Percentiles rank a stretch among this genome's conserved stretches.
phyloP scores from a whole-genome alignment of 495 filamentous ascomycete species.

The Wilcoxina mikolae region DNA sequence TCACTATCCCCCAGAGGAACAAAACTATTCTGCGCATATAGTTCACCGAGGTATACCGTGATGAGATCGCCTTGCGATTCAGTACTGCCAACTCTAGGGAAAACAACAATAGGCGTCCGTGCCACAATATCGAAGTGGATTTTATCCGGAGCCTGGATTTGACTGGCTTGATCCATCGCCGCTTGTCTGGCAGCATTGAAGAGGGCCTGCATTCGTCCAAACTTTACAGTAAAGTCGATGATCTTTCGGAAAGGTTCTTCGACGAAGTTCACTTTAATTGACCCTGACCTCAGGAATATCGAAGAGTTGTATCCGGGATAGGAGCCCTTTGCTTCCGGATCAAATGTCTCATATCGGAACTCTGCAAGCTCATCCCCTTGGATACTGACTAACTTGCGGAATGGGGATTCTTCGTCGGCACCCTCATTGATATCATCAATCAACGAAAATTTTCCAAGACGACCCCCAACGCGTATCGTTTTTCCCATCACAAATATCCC shows the following conservation, averaged over 20 bases:
- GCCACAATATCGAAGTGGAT: conserved; percentile 88
- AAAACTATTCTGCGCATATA: conserved; percentile 90
- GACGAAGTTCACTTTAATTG: conserved; percentile 88
- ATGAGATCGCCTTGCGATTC: conserved; percentile 46
- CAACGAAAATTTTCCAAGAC: conserved; percentile 71
- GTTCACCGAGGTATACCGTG: conserved; percentile 89
- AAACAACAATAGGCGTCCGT: conserved; percentile 89
- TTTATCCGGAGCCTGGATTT: conserved; percentile 76
- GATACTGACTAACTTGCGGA: conserved; percentile 81
- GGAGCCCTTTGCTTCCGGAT: conserved; percentile 45
- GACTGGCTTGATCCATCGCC: conserved; percentile 83
- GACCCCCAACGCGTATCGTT: conserved; percentile 71
- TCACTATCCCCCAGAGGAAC: conserved; percentile 61
- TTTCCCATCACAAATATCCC: conserved; percentile 74
- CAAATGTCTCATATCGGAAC: conserved; percentile 93
- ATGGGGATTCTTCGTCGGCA: conserved; percentile 58
- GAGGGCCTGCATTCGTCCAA: conserved; percentile 97
- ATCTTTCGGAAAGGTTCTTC: conserved; percentile 98
- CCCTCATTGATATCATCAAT: conserved; percentile 92
- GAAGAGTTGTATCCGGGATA: conserved; percentile 96
- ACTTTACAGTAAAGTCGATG: conserved; percentile 92
- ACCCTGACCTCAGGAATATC: conserved; percentile 74
- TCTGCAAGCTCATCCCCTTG: conserved; percentile 94
- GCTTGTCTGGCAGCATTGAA: conserved; percentile 94
- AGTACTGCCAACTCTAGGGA: conserved; percentile 54